These are phyloP conservation scores for Chondrus crispus DNA, from an alignment of 23 red algal species.

Conservation along the genomic window DNA sequence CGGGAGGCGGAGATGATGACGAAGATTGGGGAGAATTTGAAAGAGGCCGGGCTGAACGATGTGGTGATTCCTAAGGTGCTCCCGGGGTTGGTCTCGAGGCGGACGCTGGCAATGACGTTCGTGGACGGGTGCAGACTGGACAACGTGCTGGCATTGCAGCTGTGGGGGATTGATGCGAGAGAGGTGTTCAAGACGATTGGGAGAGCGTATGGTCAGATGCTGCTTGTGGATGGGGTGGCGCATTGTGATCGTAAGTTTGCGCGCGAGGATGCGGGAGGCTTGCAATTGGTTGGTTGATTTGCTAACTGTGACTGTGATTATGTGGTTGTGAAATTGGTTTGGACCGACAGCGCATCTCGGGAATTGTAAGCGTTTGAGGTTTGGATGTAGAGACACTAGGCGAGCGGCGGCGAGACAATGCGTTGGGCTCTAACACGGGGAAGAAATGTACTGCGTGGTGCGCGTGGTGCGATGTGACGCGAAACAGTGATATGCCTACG, in stretches of 20 bases:
- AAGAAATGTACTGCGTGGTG: no score
- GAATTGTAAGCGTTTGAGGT: conserved; percentile 24
- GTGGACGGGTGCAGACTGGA: conserved; percentile 66
- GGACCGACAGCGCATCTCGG: conserved; percentile 45
- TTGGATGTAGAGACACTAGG: neutral
- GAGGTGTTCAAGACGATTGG: conserved; percentile 70
- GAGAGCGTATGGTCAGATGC: conserved; percentile 85
- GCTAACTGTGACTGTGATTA: neutral
- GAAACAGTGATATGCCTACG: conserved; percentile 75
- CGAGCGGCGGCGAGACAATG: no score
- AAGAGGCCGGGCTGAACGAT: conserved; percentile 56
- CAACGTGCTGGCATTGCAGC: conserved; percentile 32
- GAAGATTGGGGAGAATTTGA: conserved; percentile 66
- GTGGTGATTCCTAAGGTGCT: conserved; percentile 66
- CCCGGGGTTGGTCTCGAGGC: conserved; percentile 71
- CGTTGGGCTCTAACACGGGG: no score
- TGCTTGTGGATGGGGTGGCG: conserved; percentile 82
- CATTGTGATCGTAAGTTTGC: conserved; percentile 91
- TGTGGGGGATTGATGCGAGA: conserved; percentile 59
- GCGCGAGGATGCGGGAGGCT: no score
- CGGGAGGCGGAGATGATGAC: conserved; percentile 89
- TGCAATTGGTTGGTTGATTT: neutral
- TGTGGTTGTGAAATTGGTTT: neutral
- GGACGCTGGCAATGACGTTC: conserved; percentile 85
- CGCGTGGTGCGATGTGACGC: conserved; percentile 33